phyloP scores from a whole-genome alignment of 2,329 filamentous ascomycete species.

The Diaporthe sp. region DNA sequence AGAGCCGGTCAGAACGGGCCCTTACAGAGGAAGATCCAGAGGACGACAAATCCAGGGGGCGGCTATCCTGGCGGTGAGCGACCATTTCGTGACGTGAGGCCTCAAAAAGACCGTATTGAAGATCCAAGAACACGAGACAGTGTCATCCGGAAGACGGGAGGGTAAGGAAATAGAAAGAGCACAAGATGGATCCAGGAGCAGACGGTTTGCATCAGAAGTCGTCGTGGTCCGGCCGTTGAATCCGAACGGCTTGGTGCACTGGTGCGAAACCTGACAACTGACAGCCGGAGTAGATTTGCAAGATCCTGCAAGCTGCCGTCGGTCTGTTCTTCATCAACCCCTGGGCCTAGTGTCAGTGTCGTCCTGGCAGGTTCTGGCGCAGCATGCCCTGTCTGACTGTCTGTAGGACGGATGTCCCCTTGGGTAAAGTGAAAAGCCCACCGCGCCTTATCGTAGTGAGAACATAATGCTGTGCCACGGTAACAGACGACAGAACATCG shows the following conservation, averaged over 20 bases:
- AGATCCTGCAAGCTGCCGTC: conserved; percentile 34
- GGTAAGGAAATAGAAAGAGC: background rate
- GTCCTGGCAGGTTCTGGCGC: background rate
- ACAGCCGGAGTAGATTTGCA: conserved; percentile 27
- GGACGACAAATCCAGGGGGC: background rate
- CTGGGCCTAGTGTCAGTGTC: background rate
- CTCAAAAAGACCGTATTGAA: background rate
- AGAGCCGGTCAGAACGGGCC: background rate
- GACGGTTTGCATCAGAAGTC: background rate
- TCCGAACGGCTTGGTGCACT: conserved; percentile 18
- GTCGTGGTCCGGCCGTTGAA: conserved; percentile 4
- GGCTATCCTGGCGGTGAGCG: background rate
- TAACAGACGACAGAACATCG: background rate
- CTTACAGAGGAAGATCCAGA: conserved; percentile 25
- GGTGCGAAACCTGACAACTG: conserved; percentile 32
- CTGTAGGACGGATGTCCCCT: conserved; percentile 11
- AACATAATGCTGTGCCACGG: background rate
- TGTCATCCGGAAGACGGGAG: background rate
- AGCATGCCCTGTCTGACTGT: conserved; percentile 23
- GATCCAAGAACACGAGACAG: conserved; percentile 2
- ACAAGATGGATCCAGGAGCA: background rate
- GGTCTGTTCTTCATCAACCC: background rate
- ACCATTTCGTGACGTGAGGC: background rate
- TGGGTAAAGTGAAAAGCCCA: background rate
- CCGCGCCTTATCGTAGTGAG: background rate